Base-by-base conservation (phyloP, 805 yeast species). In the Yamadazyma olivae region DNA sequence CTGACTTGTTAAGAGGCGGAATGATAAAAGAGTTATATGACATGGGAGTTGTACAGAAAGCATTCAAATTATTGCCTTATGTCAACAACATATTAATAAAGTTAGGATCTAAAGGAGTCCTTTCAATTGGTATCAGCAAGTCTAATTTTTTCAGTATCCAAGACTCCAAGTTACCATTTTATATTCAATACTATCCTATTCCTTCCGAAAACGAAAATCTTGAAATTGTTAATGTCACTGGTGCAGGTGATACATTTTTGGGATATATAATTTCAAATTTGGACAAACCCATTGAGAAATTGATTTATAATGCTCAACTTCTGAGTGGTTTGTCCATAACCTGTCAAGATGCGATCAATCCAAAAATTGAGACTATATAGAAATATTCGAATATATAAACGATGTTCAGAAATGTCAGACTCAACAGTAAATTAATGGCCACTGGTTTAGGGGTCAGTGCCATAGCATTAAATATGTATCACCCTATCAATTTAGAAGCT, bases 191-290 rank as follows among this genome's bases (percentile, higher is more conserved):
- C 52, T 82, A 71, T 53, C 71, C 75, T 0, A 59, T 72, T 3
- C 66, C 74, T 0, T 13, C 30, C 17, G 60, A 57, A 40, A 59
- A 57, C 27, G 38, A 45, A 16, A 35, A 49, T 16, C 52, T 64
- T 3, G 51, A 56, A 0, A 69, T 83, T 9, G 59, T 58, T 19
- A 85, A 81, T 46, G 95, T 84, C 21, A 86, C 91, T 7, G 96
- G 96, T 2, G 95, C 95, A 0, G 96, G 96, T 8, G 96, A 88
- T 56, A 71, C 93, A 0, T 66, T 88, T 28, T 71, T 79, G 19
- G 96, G 96, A 0, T 76, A 71, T 18, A 44, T 88, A 16, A 54
- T 77, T 9, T 61, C 80, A 2, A 41, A 51, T 21, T 31, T 41
- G 9, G 20, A 29, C 10, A 16, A 7, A 19, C 34, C 41, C 4